Evolutionary conservation across 108 stramenopile genomes (phyloP), one percentile per base, ranked within the genome.

Genomic region (Cylindrotheca closterium): DNA sequence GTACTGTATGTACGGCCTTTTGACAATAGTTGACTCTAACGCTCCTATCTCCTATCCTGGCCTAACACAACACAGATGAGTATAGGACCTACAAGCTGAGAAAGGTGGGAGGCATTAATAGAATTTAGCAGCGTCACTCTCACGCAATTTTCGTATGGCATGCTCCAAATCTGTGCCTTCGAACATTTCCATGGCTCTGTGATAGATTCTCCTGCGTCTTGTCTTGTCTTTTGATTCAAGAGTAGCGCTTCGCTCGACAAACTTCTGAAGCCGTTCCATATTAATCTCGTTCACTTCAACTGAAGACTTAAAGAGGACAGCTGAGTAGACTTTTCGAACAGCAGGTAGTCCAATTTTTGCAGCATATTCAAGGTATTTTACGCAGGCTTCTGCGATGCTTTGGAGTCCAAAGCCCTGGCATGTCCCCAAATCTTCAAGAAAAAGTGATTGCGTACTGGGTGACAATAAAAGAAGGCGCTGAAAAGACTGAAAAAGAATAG

Each of bases 401-500:
- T 71, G 61, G 22, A 77, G 56, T 5, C 71, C 79, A 62, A 79
- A 68, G 23, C 51, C 34, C 1, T 65, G 10, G 15, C 10, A 52
- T 26, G 60, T 63, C 3, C 55, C 64, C 7, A 48, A 30, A 22
- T 74, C 77, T 4, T 70, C 70, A 1, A 51, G 26, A 19, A 68
- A 27, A 33, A 52, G 45, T 22, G 55, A 46, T 23, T 30, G 33
- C 18, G 58, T 45, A 48, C 79, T 68, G 31, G 82, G 79, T 3
- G 87, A 73, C 34, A 87, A 31, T 29, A 88, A 59, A 0, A 90
- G 62, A 42, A 93, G 58, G 51, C 74, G 74, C 47, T 93, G 76
- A 59, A 85, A 88, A 15, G 78, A 63, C 34, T 51, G 31, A 24
- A 59, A 59, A 52, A 33, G 55, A 19, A 21, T 67, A 47, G n/a